phyloP scores from a whole-genome alignment of 495 filamentous ascomycete genomes.

The Neurospora intermedia region DNA sequence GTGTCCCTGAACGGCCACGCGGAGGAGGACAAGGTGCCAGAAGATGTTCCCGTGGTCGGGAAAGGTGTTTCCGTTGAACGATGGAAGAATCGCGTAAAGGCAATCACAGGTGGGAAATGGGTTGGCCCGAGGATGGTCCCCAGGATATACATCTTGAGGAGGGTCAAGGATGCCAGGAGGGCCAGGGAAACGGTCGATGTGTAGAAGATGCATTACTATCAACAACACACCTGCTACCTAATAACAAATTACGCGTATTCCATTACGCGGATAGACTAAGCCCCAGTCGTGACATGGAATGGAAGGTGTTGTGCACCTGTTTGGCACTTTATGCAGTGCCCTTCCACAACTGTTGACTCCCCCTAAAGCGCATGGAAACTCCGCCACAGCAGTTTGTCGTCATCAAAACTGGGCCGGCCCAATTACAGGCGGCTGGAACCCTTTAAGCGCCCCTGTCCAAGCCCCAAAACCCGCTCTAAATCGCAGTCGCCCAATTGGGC shows the following conservation, averaged over 20 bases:
- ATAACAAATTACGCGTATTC: no score
- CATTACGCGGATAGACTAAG: neutral
- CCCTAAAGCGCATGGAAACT: no score
- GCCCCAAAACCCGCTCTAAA: neutral
- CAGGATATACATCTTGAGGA: conserved; percentile 45
- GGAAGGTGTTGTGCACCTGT: no score
- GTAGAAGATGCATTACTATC: no score
- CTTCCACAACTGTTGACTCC: neutral
- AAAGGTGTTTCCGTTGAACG: conserved; percentile 19
- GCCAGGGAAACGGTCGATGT: conserved; percentile 3
- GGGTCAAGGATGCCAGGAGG: conserved; percentile 19
- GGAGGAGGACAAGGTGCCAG: conserved; percentile 13
- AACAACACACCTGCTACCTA: no score
- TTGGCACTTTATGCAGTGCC: no score
- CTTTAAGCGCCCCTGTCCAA: neutral
- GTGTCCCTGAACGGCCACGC: conserved; percentile 40
- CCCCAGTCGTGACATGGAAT: neutral
- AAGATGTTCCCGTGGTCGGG: conserved; percentile 19
- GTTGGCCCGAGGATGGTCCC: conserved; percentile 49
- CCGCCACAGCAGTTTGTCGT: neutral
- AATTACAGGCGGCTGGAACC: neutral
- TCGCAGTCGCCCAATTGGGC: neutral
- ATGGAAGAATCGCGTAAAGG: conserved; percentile 20
- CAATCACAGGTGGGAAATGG: conserved; percentile 51
- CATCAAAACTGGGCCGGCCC: neutral